Percentiles rank a stretch among this genome's conserved stretches.
These are phyloP conservation scores for Colletotrichum sp. DNA, from an alignment of 2,329 filamentous ascomycete species.

Conservation along the genomic window DNA sequence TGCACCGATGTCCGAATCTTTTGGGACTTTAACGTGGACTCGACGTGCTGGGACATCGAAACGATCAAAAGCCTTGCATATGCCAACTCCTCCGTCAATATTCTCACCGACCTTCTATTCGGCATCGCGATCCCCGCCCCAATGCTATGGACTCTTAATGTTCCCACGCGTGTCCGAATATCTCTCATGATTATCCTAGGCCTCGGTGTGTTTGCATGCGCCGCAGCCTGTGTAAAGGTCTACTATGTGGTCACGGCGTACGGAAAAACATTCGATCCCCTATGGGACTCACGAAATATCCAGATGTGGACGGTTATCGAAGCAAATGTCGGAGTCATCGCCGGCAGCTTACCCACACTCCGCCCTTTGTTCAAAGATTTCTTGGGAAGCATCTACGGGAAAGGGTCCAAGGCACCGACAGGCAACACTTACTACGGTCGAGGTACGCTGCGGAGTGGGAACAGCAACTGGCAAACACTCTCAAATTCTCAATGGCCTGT, in stretches of 20 bases:
- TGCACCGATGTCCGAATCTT: conserved; percentile 49
- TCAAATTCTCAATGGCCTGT: conserved; percentile 23
- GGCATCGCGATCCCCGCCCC: conserved; percentile 40
- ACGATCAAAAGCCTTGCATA: conserved; percentile 48
- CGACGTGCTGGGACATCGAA: conserved; percentile 43
- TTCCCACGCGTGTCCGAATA: conserved; percentile 43
- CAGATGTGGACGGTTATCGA: conserved; percentile 50
- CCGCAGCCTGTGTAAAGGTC: conserved; percentile 46
- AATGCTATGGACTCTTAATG: conserved; percentile 43
- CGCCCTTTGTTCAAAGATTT: conserved; percentile 38
- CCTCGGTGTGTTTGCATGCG: conserved; percentile 49
- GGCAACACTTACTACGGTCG: conserved; percentile 28
- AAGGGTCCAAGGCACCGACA: conserved; percentile 29
- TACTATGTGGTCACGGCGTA: conserved; percentile 39
- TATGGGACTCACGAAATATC: conserved; percentile 51
- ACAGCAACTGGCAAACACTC: conserved; percentile 28
- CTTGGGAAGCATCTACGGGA: conserved; percentile 33
- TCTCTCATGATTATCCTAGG: conserved; percentile 45
- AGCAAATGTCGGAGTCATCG: conserved; percentile 41
- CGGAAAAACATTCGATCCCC: conserved; percentile 42
- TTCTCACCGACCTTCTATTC: conserved; percentile 42
- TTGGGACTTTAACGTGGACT: conserved; percentile 45
- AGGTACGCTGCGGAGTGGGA: conserved; percentile 24
- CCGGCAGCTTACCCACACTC: conserved; percentile 37
- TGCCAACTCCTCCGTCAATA: conserved; percentile 41